phyloP scores from a whole-genome alignment of 441 rosid species.

The Adansonia madagascariensis region DNA sequence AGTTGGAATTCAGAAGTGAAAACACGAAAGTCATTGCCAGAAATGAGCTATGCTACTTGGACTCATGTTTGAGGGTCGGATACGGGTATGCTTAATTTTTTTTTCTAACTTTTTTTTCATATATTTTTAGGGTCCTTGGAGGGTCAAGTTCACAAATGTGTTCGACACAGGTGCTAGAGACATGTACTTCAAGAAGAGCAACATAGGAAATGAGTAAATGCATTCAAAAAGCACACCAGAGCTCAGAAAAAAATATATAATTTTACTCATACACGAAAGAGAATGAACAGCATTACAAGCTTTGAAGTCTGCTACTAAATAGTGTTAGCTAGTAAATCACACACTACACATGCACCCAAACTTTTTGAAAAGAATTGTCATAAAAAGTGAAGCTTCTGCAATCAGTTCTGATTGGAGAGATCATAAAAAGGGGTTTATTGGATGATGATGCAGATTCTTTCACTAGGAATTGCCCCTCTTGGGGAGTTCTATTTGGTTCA shows the following conservation, averaged over 20 bases:
- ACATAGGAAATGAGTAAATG: constrained; percentile 1
- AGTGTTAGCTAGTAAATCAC: background rate
- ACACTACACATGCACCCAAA: background rate
- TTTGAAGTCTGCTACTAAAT: background rate
- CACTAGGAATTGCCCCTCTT: background rate
- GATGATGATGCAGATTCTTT: background rate
- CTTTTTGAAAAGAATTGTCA: background rate
- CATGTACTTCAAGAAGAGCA: background rate
- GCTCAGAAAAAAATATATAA: background rate
- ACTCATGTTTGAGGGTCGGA: no score
- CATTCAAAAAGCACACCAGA: background rate
- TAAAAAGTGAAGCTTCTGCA: background rate
- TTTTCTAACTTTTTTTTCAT: no score
- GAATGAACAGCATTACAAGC: constrained; percentile 6
- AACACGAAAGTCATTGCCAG: background rate
- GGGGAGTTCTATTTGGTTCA: constrained; percentile 2
- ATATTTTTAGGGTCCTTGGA: no score
- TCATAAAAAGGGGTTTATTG: background rate
- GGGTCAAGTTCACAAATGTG: no score
- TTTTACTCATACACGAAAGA: background rate
- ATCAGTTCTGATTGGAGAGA: background rate
- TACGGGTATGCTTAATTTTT: no score
- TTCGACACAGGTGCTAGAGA: no score
- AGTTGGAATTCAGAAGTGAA: constrained; percentile 12
- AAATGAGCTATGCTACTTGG: no score